Evolutionary conservation across 2,329 filamentous ascomycete genomes (phyloP).

Genomic region (Neoascochyta sp.): DNA sequence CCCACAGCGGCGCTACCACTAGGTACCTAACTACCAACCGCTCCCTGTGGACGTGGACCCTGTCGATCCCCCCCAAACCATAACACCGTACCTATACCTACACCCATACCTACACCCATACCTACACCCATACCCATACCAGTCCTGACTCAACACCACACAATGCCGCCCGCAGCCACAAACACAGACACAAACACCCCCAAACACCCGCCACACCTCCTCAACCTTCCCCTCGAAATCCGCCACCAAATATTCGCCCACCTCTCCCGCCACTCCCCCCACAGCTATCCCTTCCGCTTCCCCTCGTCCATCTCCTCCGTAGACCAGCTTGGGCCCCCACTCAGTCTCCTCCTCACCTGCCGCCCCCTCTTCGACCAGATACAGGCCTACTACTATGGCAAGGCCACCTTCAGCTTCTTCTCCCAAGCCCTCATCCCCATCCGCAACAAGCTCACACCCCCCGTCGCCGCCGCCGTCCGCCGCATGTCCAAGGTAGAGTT

Average conservation of each 20-base stretch:
- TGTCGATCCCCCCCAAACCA: too few relatives aligned
- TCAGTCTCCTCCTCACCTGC: slow-evolving; percentile 9
- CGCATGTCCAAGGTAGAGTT: not conserved
- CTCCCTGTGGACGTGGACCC: too few relatives aligned
- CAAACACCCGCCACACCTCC: slow-evolving; percentile 2
- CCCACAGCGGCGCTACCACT: too few relatives aligned
- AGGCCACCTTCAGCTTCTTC: slow-evolving; percentile 12
- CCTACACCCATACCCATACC: not conserved
- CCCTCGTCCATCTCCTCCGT: slow-evolving; percentile 13
- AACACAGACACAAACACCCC: not conserved
- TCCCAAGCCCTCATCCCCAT: slow-evolving; percentile 2
- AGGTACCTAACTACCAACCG: too few relatives aligned
- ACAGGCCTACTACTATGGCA: slow-evolving; percentile 10
- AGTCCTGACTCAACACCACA: too few relatives aligned
- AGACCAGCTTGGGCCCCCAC: slow-evolving; percentile 8
- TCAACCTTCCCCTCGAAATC: slow-evolving; percentile 12
- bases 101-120: too few relatives aligned
- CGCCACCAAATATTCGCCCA: slow-evolving; percentile 15
- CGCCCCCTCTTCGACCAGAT: slow-evolving; percentile 9
- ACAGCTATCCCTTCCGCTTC: slow-evolving; percentile 12
- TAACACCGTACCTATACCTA: not conserved
- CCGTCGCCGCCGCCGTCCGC: not conserved
- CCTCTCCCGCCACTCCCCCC: slow-evolving; percentile 5
- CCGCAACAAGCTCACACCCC: not conserved
- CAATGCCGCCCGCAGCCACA: not conserved